Base-by-base conservation (phyloP, 1,139 yeast species). In the Lizanozyma gosingica region DNA sequence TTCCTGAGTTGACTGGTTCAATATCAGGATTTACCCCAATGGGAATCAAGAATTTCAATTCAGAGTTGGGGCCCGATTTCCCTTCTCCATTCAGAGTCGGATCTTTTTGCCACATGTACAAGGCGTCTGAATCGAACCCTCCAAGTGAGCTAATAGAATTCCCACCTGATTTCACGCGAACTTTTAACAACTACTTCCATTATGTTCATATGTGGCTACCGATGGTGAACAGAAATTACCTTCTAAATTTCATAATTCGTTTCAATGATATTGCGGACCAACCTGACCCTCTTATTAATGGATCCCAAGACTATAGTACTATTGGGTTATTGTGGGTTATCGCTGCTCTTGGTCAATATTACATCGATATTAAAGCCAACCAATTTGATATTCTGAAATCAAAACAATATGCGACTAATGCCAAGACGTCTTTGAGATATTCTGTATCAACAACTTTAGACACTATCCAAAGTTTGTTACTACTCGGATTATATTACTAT, bases 381-480 rank as follows among this genome's bases (percentile, higher is more conserved):
- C 22, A 35, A 4, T 34, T 35, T 22, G 39, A 40, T 33, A 36
- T 42, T 15, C 18, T 33, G 15, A 14, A 40, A n/a, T 42, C 52
- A 3, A 41, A 41, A 9, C 38, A 36, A 3, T 55, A 46, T 40
- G 59, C 60, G 11, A 48, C 48, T 34, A 51, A 52, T 41, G 53
- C 59, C 3, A 52, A 52, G 8, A 44, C 51, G 43, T 55, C 60
- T 2, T 45, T 56, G 32, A 59, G 55, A 36, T 48, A 49, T 36
- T 54, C 59, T n/a, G 47, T 49, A 15, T 47, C 48, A 1, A 46
- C 59, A 3, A 55, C 59, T 2, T 53, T 55, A 16, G 60, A 56
- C 44, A 52, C 59, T n/a, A 54, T 55, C 29, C 60, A 56, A 38
- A 48, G 57, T 3, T 52, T 54, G 52, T 39, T 54, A n/a, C 39